A percentile compares a stretch with the other conserved stretches of the same genome.
Evolutionary conservation across 768 basidiomycete genomes (phyloP).

Genomic region (Boletus speciosus): DNA sequence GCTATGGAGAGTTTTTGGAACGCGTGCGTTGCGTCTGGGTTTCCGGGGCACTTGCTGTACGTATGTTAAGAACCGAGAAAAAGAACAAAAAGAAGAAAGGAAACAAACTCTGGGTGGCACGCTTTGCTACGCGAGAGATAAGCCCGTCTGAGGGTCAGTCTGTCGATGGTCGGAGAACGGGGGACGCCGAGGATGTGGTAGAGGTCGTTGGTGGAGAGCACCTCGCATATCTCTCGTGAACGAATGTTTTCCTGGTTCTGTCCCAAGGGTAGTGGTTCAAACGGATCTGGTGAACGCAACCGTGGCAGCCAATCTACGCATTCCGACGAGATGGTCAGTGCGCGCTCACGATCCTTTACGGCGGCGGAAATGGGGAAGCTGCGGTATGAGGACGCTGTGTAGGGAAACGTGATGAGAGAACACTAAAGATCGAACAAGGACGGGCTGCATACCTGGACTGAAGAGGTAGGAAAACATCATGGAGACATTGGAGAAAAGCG

Average conservation of each 20-base stretch:
- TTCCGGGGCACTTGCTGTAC: conserved; percentile 70
- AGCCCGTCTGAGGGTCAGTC: conserved; percentile 62
- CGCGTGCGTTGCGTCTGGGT: conserved; percentile 73
- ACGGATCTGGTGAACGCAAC: conserved; percentile 10
- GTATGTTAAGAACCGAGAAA: not conserved
- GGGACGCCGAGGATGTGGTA: conserved; percentile 70
- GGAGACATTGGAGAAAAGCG: conserved; percentile 9
- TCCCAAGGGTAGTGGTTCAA: conserved; percentile 1
- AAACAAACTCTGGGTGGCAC: conserved; percentile 83
- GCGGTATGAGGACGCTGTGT: conserved; percentile 58
- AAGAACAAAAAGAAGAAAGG: not conserved
- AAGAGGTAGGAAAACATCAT: conserved; percentile 33
- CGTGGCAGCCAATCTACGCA: conserved; percentile 29
- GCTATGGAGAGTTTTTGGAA: conserved; percentile 87
- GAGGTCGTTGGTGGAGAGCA: conserved; percentile 62
- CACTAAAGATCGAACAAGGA: too few relatives aligned
- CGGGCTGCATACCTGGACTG: conserved; percentile 23
- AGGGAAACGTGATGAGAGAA: conserved; percentile 1
- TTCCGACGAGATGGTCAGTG: conserved; percentile 21
- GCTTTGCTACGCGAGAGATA: conserved; percentile 72
- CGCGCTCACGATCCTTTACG: conserved; percentile 42
- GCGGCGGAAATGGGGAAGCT: conserved; percentile 59
- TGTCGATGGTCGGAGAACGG: conserved; percentile 50
- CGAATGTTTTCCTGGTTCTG: conserved; percentile 9
- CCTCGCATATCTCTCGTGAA: conserved; percentile 34